Evolutionary conservation across 306 rosid genomes (phyloP).

Genomic region (Dryas alaskensis): DNA sequence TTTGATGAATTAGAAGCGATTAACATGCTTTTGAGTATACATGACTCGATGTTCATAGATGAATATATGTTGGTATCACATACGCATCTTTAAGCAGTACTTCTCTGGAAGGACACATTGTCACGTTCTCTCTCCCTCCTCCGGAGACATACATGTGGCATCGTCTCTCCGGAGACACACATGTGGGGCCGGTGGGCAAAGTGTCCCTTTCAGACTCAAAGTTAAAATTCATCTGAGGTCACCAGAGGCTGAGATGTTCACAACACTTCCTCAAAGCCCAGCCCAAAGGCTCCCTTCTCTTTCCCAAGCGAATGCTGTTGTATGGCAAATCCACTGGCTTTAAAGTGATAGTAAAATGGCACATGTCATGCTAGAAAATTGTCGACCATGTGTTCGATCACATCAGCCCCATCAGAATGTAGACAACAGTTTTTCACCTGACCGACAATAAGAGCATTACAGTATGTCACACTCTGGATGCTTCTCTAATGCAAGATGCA

Average conservation of each 20-base stretch:
- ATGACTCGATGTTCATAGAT: neutral
- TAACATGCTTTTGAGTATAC: neutral
- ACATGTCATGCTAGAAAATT: slow-evolving; percentile 46
- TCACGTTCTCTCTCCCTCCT: neutral
- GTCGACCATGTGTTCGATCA: slow-evolving; percentile 81
- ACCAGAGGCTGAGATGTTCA: neutral
- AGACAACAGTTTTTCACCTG: slow-evolving; percentile 57
- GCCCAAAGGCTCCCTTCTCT: neutral
- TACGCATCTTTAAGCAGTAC: neutral
- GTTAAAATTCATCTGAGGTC: neutral
- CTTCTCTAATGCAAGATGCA: neutral
- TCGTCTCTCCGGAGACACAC: neutral
- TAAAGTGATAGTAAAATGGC: neutral
- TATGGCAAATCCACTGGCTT: slow-evolving; percentile 3
- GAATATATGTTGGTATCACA: neutral
- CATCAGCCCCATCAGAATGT: slow-evolving; percentile 72
- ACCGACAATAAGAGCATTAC: slow-evolving; percentile 9
- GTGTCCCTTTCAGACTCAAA: neutral
- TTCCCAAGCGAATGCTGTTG: neutral
- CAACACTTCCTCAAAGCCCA: neutral
- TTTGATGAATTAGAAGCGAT: neutral
- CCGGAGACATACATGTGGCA: neutral
- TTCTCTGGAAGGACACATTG: neutral
- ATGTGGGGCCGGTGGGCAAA: neutral
- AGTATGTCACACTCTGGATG: neutral